Conservation (phyloP, 2,329 filamentous ascomycete species). For the Diaporthe sp. region DNA sequence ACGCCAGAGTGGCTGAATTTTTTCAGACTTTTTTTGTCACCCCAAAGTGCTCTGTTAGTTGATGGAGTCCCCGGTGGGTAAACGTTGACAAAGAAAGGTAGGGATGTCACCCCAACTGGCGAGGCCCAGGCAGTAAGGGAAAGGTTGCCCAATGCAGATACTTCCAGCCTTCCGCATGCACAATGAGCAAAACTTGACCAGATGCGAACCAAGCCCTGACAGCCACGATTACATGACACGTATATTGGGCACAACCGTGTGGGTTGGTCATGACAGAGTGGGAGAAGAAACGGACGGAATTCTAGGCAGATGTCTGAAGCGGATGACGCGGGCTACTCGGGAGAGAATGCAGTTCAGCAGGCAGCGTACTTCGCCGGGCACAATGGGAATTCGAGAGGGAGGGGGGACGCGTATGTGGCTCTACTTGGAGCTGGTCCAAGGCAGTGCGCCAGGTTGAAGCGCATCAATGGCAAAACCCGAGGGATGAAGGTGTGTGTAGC, state of each 20-base stretch:
- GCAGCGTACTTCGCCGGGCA: conserved; percentile 5
- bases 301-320: conserved; percentile 21
- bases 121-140: conserved; percentile 12
- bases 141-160: neutral
- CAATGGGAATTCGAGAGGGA: neutral
- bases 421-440: conserved; percentile 1
- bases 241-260: neutral
- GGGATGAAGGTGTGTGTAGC: neutral
- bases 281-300: neutral
- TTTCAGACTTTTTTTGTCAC: neutral
- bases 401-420: neutral
- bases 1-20: neutral
- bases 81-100: conserved; percentile 14
- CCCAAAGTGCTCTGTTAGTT: neutral
- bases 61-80: neutral
- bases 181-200: neutral
- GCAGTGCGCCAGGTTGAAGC: neutral
- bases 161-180: neutral
- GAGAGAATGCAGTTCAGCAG: neutral
- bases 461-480: neutral
- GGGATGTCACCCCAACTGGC: neutral
- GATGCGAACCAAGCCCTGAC: neutral
- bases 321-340: conserved; percentile 2
- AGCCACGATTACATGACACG: neutral
- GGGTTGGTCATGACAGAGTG: neutral